A percentile compares a stretch with the other conserved stretches of the same genome.
phyloP scores from a whole-genome alignment of 2,329 filamentous ascomycete species.

The Trichoderma sp. region DNA sequence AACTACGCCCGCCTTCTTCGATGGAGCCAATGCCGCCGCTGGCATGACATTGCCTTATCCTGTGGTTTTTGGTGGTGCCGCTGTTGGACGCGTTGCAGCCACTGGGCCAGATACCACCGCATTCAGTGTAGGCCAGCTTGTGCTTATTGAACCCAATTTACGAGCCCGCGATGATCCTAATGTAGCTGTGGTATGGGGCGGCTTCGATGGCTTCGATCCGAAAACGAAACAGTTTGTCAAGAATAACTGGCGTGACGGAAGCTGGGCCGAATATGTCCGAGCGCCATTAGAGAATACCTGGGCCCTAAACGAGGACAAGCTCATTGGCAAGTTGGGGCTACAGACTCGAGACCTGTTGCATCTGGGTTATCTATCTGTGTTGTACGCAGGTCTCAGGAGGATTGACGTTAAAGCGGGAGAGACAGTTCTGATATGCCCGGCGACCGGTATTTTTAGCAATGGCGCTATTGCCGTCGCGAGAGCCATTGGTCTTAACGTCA shows the following conservation, averaged over 20 bases:
- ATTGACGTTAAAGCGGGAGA: neutral
- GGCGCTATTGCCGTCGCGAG: neutral
- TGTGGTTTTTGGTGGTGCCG: neutral
- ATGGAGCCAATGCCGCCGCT: neutral
- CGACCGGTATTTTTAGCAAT: neutral
- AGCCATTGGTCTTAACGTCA: neutral
- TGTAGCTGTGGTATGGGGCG: neutral
- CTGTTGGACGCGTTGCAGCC: neutral
- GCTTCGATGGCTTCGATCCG: neutral
- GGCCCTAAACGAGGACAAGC: neutral
- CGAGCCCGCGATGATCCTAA: neutral
- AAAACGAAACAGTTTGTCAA: neutral
- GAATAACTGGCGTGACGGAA: neutral
- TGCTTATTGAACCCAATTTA: neutral
- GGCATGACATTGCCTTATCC: neutral
- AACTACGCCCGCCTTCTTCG: neutral
- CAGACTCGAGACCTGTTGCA: neutral
- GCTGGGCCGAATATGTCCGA: neutral
- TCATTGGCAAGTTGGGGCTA: neutral
- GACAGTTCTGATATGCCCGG: neutral
- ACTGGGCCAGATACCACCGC: neutral
- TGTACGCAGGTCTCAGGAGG: neutral
- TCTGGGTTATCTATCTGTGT: neutral
- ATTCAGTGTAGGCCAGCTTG: neutral
- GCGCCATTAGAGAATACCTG: neutral